Conservation (phyloP, 768 basidiomycete species). For the Mycena maculata region DNA sequence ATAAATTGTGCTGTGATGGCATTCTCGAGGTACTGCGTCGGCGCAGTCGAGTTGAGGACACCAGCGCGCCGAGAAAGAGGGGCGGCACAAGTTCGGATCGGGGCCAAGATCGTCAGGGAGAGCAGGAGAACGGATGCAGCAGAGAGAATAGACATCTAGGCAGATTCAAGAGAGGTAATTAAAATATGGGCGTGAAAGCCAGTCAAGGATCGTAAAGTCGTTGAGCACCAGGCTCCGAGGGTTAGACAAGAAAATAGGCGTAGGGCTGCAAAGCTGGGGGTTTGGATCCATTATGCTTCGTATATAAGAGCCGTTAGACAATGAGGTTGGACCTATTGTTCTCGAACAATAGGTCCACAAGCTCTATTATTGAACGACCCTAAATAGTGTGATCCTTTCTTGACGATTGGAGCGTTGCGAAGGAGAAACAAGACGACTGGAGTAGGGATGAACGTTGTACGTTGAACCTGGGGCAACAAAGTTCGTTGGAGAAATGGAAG, state of each 20-base stretch:
- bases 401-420: no score
- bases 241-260: neutral
- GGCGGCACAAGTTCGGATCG: conserved; percentile 16
- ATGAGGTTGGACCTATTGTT: conserved; percentile 21
- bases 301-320: conserved; percentile 23
- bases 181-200: conserved; percentile 12
- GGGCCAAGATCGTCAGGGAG: conserved; percentile 12
- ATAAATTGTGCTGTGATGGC: conserved; percentile 62
- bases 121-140: neutral
- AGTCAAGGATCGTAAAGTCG: conserved; percentile 29
- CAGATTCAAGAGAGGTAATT: neutral
- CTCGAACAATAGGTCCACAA: conserved; percentile 9
- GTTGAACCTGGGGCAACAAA: no score
- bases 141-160: conserved; percentile 15
- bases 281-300: neutral
- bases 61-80: conserved; percentile 1
- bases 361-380: neutral
- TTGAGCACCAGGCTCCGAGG: conserved; percentile 29
- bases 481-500: no score
- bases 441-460: no score
- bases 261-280: neutral
- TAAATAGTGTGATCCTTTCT: no score
- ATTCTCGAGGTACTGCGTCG: conserved; percentile 46
- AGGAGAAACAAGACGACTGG: no score
- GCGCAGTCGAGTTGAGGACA: conserved; percentile 18